phyloP scores from a whole-genome alignment of 306 rosid species.

The Lithocarpus polystachyus region DNA sequence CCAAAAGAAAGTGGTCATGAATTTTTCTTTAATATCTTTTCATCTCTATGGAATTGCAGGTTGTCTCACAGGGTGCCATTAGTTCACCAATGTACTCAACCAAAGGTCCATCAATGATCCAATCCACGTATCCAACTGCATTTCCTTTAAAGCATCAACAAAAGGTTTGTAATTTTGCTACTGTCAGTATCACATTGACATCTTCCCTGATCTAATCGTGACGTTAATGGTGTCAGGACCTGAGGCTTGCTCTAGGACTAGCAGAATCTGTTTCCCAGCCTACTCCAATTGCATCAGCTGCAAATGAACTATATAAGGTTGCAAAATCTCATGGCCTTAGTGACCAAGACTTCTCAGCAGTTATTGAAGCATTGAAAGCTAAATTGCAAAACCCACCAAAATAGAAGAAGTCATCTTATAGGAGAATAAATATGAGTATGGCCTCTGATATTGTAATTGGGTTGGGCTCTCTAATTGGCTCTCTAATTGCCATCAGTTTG shows the following conservation, averaged over 20 bases:
- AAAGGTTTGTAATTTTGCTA: conserved; percentile 53
- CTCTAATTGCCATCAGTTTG: not conserved
- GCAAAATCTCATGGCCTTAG: conserved; percentile 86
- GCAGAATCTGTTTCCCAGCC: conserved; percentile 94
- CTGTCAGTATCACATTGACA: not conserved
- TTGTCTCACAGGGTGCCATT: conserved; percentile 94
- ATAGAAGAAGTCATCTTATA: conserved; percentile 9
- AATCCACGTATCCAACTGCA: conserved; percentile 78
- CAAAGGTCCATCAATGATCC: conserved; percentile 92
- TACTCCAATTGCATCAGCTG: conserved; percentile 86
- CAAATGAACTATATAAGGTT: conserved; percentile 88
- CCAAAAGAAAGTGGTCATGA: not conserved
- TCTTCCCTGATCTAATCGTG: not conserved
- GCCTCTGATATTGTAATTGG: not conserved
- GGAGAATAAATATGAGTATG: not conserved
- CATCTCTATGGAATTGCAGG: conserved; percentile 47
- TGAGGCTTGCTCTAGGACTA: conserved; percentile 87
- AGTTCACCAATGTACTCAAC: conserved; percentile 83
- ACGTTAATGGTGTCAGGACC: conserved; percentile 56
- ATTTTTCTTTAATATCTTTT: conserved; percentile 1
- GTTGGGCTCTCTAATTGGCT: not conserved
- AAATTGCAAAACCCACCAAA: conserved; percentile 45
- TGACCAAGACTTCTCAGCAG: conserved; percentile 93
- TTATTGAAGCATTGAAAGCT: conserved; percentile 81
- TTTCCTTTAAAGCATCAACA: conserved; percentile 97